Conservation (phyloP, 768 basidiomycete genomes). For the Tylopilus vinaceipallidus region DNA sequence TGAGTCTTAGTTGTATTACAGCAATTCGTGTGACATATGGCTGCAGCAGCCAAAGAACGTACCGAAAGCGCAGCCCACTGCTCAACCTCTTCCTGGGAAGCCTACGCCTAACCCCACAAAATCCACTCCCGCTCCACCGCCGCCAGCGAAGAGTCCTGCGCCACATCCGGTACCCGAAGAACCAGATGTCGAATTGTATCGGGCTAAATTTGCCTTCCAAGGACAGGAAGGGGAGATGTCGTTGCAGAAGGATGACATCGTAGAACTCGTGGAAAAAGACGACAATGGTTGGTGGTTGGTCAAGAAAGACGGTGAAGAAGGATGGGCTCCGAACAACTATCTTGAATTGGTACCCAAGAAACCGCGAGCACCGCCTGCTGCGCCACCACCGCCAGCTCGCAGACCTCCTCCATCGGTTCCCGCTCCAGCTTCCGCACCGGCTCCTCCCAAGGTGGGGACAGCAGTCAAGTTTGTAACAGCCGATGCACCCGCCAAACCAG, state of each 20-base stretch:
- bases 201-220: slow-evolving; percentile 88
- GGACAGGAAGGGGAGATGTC: slow-evolving; percentile 93
- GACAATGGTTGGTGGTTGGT: slow-evolving; percentile 99
- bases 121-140: slow-evolving; percentile 34
- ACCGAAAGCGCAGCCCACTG: slow-evolving; percentile 38
- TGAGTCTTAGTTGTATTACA: slow-evolving; percentile 24
- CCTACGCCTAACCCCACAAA: slow-evolving; percentile 34
- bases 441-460: slow-evolving; percentile 34
- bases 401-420: slow-evolving; percentile 46
- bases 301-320: slow-evolving; percentile 76
- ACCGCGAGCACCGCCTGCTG: slow-evolving; percentile 59
- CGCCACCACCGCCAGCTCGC: slow-evolving; percentile 64
- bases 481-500: slow-evolving; percentile 68
- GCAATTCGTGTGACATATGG: slow-evolving; percentile 1
- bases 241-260: slow-evolving; percentile 85
- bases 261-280: slow-evolving; percentile 89
- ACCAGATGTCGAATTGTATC: slow-evolving; percentile 73
- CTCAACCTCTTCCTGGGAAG: slow-evolving; percentile 61
- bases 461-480: slow-evolving; percentile 48
- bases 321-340: slow-evolving; percentile 95
- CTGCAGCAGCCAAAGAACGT: slow-evolving; percentile 43
- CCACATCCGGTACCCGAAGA: slow-evolving; percentile 56
- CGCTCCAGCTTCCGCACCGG: slow-evolving; percentile 33
- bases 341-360: slow-evolving; percentile 76
- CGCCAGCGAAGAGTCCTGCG: slow-evolving; percentile 42